Percentiles rank a stretch among this genome's conserved stretches.
Conservation (phyloP, 176 grass and related monocot species). For the Zizania latifolia region DNA sequence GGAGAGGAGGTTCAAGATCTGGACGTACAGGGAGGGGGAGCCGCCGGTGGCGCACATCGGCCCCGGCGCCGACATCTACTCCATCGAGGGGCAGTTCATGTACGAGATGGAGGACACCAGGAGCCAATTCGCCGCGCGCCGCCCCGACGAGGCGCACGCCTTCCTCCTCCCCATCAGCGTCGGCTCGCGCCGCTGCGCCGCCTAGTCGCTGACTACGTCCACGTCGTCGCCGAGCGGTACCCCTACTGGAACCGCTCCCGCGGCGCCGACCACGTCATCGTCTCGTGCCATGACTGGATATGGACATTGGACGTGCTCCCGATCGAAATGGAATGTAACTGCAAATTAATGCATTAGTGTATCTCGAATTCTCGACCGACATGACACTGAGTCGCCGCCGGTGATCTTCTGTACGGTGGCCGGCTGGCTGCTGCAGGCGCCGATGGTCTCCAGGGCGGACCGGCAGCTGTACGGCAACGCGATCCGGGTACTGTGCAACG, state of each 20-base stretch:
- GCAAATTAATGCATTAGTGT: neutral
- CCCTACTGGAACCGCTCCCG: slow-evolving; percentile 77
- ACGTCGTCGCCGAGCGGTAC: slow-evolving; percentile 49
- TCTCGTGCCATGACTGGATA: slow-evolving; percentile 87
- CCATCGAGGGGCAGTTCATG: slow-evolving; percentile 86
- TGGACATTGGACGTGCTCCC: neutral
- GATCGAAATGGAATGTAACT: no score
- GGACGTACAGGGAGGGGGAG: slow-evolving; percentile 77
- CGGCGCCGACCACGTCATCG: slow-evolving; percentile 77
- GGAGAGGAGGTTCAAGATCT: slow-evolving; percentile 80
- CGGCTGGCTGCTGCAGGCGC: slow-evolving; percentile 44
- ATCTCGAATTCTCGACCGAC: neutral
- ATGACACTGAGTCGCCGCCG: neutral
- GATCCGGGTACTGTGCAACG: slow-evolving; percentile 80
- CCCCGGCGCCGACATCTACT: slow-evolving; percentile 63
- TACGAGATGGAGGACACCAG: slow-evolving; percentile 64
- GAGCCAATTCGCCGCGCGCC: slow-evolving; percentile 49
- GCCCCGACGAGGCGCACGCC: slow-evolving; percentile 54
- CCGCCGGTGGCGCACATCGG: slow-evolving; percentile 62
- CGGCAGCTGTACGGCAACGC: slow-evolving; percentile 58
- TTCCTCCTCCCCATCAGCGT: slow-evolving; percentile 85
- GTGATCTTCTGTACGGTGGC: no score
- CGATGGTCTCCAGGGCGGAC: slow-evolving; percentile 47
- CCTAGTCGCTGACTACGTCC: slow-evolving; percentile 55
- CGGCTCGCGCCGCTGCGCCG: slow-evolving; percentile 43